These are phyloP conservation scores for Coniosporium apollinis DNA, from an alignment of 495 filamentous ascomycete genomes.

Conservation along the genomic window DNA sequence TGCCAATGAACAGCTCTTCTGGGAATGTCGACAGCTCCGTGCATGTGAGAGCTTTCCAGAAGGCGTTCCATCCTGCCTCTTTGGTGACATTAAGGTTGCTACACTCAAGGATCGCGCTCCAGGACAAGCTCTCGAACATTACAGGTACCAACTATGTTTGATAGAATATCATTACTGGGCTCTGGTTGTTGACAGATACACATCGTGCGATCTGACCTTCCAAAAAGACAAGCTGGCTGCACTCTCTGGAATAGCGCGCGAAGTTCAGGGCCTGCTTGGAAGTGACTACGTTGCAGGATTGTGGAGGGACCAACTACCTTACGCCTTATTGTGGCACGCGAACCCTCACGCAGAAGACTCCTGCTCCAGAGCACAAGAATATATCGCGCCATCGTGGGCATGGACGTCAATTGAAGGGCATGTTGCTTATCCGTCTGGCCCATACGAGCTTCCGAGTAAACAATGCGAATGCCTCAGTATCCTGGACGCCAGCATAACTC, in stretches of 20 bases:
- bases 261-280: no score
- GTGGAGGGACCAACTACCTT: no score
- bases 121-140: neutral
- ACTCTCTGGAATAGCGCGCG: no score
- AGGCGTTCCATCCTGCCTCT: neutral
- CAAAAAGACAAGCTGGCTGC: neutral
- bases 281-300: no score
- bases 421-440: neutral
- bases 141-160: neutral
- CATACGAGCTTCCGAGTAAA: neutral
- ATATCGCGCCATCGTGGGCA: neutral
- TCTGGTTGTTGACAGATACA: neutral
- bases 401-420: neutral
- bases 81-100: neutral
- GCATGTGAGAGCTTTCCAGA: neutral
- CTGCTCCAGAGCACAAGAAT: neutral
- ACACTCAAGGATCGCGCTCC: neutral
- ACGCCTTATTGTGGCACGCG: no score
- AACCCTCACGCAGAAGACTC: neutral
- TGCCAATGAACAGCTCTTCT: constrained; percentile 1
- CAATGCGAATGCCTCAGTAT: neutral
- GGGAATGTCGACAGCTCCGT: constrained; percentile 1
- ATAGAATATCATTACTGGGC: neutral
- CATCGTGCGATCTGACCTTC: neutral
- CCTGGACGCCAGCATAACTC: neutral